Evolutionary conservation across 176 grass and related monocot species (phyloP).

Genomic region (Carex scoparia): DNA sequence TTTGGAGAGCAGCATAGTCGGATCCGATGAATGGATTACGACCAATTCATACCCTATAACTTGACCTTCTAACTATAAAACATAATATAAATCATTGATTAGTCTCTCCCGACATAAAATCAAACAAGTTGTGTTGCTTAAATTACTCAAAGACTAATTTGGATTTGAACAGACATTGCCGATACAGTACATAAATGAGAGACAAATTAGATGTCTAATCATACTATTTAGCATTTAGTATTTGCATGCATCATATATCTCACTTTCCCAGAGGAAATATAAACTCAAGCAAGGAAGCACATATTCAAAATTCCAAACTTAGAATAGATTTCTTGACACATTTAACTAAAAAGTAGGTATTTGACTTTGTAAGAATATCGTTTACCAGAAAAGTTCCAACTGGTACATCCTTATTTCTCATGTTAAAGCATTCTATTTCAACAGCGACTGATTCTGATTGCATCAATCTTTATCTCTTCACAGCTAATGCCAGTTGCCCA

Average conservation of each 20-base stretch:
- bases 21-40: too few relatives aligned
- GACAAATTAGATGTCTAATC: neutral
- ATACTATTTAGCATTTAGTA: neutral
- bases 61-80: too few relatives aligned
- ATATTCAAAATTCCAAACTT: neutral
- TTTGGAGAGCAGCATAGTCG: too few relatives aligned
- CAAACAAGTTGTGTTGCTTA: neutral
- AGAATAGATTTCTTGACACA: neutral
- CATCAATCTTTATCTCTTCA: neutral
- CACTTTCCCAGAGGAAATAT: neutral
- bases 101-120: neutral
- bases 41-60: too few relatives aligned
- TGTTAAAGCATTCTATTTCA: neutral
- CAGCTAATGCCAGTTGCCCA: neutral
- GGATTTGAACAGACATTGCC: neutral
- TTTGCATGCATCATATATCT: neutral
- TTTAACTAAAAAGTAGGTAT: neutral
- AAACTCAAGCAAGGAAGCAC: neutral
- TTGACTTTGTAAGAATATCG: neutral
- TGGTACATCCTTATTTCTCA: too few relatives aligned
- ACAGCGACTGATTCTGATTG: neutral
- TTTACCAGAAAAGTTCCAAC: neutral
- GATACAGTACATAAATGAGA: neutral
- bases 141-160: neutral
- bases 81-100: neutral